Conservation (phyloP, 371 early-diverging fungal species). For the Haplosporangium sp. region DNA sequence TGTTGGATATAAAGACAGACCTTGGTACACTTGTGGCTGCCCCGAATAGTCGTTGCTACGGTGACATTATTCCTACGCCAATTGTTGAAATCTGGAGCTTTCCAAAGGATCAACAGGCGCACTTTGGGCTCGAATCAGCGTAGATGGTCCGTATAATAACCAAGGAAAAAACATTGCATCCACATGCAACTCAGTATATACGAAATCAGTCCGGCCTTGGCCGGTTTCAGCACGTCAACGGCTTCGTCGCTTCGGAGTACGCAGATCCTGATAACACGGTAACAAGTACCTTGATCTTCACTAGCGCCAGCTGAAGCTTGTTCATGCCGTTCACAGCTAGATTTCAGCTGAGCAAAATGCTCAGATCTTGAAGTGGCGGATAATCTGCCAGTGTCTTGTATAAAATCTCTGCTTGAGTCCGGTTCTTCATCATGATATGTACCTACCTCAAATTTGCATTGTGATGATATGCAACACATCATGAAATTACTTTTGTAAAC, state of each 20-base stretch:
- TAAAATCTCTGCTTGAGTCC: slow-evolving; percentile 5
- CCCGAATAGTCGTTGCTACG: slow-evolving; percentile 7
- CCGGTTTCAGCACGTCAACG: not conserved
- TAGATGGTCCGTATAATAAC: slow-evolving; percentile 6
- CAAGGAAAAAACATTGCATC: slow-evolving; percentile 8
- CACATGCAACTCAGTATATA: slow-evolving; percentile 5
- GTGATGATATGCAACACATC: not conserved
- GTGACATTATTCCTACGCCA: slow-evolving; percentile 12
- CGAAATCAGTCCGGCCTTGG: slow-evolving; percentile 7
- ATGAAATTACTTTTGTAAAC: slow-evolving; percentile 1
- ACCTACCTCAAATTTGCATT: slow-evolving; percentile 6
- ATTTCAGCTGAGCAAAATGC: slow-evolving; percentile 20
- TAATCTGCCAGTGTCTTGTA: slow-evolving; percentile 9
- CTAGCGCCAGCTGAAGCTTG: not conserved
- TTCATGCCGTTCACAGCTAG: slow-evolving; percentile 14
- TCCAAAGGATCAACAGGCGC: slow-evolving; percentile 5
- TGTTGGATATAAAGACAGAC: slow-evolving; percentile 6
- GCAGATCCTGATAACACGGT: slow-evolving; percentile 14
- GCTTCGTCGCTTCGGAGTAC: slow-evolving; percentile 1
- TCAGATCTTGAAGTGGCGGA: slow-evolving; percentile 30
- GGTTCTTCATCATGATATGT: slow-evolving; percentile 11
- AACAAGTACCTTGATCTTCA: slow-evolving; percentile 1
- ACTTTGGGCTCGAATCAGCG: not conserved
- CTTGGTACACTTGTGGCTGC: slow-evolving; percentile 5
- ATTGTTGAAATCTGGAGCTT: slow-evolving; percentile 2